Conservation (phyloP, 352 stramenopile genomes). For the Pythium dissotocum region DNA sequence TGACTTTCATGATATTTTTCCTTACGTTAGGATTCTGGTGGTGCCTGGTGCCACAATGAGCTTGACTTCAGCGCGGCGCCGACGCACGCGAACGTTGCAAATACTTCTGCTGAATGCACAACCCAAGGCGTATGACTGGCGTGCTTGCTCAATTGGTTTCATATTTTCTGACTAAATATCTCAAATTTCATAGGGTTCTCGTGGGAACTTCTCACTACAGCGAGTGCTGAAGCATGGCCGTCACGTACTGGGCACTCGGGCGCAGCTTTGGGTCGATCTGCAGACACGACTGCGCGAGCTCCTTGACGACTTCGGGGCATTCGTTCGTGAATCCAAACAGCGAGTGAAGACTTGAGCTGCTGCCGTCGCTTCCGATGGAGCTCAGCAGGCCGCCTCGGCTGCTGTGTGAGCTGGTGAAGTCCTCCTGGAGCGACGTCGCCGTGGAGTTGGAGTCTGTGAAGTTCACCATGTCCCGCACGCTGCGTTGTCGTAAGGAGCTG, state of each 20-base stretch:
- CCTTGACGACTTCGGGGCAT: slow-evolving; percentile 52
- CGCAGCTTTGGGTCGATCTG: slow-evolving; percentile 71
- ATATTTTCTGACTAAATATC: slow-evolving; percentile 1
- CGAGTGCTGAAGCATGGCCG: slow-evolving; percentile 63
- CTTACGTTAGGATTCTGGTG: no score
- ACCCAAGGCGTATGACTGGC: no score
- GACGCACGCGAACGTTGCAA: no score
- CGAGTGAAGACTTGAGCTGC: slow-evolving; percentile 44
- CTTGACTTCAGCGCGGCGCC: no score
- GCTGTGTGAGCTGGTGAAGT: slow-evolving; percentile 5
- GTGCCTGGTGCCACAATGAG: no score
- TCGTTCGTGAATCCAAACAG: slow-evolving; percentile 76
- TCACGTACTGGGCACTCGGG: slow-evolving; percentile 71
- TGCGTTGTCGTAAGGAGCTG: slow-evolving; percentile 56
- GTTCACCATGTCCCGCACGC: slow-evolving; percentile 28
- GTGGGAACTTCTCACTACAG: neutral
- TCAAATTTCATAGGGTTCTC: neutral
- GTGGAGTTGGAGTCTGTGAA: slow-evolving; percentile 33
- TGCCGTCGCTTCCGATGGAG: slow-evolving; percentile 21
- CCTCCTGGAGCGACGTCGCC: slow-evolving; percentile 26
- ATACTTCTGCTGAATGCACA: no score
- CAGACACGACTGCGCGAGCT: slow-evolving; percentile 64
- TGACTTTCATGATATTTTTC: neutral
- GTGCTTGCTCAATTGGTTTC: neutral
- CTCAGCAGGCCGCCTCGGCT: slow-evolving; percentile 10